phyloP scores from a whole-genome alignment of 345 rosid species.

The Lagerstroemia speciosa region DNA sequence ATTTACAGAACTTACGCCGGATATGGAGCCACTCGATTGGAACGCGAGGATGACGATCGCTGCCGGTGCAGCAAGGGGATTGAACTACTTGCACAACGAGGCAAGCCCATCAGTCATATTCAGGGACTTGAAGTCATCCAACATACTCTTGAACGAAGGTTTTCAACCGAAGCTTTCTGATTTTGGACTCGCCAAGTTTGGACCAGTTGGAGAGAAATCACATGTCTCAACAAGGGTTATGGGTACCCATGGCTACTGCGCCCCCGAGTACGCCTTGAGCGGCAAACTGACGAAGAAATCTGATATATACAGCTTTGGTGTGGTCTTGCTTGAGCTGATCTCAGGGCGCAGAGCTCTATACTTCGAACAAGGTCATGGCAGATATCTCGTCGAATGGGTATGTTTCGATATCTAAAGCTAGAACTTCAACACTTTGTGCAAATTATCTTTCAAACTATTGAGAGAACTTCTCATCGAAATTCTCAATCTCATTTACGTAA shows the following conservation, averaged over 20 bases:
- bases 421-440: no score
- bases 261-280: conserved; percentile 53
- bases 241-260: conserved; percentile 75
- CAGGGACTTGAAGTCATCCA: conserved; percentile 57
- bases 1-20: conserved; percentile 28
- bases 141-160: conserved; percentile 41
- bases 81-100: conserved; percentile 44
- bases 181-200: conserved; percentile 73
- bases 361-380: conserved; percentile 16
- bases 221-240: conserved; percentile 62
- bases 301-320: conserved; percentile 67
- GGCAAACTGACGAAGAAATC: conserved; percentile 50
- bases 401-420: not conserved
- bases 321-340: conserved; percentile 58
- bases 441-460: no score
- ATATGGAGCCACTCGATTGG: conserved; percentile 44
- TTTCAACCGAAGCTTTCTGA: conserved; percentile 57
- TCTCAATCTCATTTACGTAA: not conserved
- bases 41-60: conserved; percentile 55
- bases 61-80: conserved; percentile 52
- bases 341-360: conserved; percentile 47
- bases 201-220: conserved; percentile 42
- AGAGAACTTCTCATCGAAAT: no score
- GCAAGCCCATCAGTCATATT: conserved; percentile 51
- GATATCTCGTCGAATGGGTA: conserved; percentile 54